Percentiles rank a stretch among this genome's conserved stretches.
phyloP scores from a whole-genome alignment of 768 basidiomycete species.

The Chalciporus pseudorubinellus region DNA sequence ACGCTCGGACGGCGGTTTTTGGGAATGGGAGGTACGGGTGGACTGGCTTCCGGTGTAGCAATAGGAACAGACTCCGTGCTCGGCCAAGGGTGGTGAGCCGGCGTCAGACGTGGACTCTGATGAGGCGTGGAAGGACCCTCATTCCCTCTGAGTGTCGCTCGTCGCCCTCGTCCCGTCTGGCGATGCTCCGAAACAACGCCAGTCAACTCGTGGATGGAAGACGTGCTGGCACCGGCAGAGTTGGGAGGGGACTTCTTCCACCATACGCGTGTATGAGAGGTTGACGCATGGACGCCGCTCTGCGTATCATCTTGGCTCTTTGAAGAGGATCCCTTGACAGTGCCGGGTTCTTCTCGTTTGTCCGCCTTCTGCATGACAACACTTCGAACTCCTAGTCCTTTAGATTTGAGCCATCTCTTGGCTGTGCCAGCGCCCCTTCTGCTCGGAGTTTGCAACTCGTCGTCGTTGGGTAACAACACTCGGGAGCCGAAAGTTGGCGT shows the following conservation, averaged over 20 bases:
- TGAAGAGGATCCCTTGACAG: not conserved
- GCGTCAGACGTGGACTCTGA: conserved; percentile 16
- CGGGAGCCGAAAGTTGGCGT: conserved; percentile 64
- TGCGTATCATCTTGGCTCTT: conserved; percentile 7
- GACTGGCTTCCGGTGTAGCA: conserved; percentile 6
- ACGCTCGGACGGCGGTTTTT: conserved; percentile 25
- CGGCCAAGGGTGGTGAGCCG: conserved; percentile 18
- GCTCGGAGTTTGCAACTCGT: conserved; percentile 21
- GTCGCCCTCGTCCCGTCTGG: conserved; percentile 4
- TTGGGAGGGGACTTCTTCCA: conserved; percentile 25
- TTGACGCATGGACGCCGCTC: conserved; percentile 2
- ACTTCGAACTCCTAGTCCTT: conserved; percentile 26
- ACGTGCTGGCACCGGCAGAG: conserved; percentile 10
- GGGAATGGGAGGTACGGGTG: not conserved
- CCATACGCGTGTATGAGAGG: conserved; percentile 28
- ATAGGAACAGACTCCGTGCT: conserved; percentile 20
- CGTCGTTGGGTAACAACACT: conserved; percentile 25
- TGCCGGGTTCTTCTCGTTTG: conserved; percentile 17
- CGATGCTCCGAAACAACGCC: conserved; percentile 3
- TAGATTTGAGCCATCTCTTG: conserved; percentile 30
- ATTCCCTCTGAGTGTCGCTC: conserved; percentile 7
- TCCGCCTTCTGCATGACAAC: conserved; percentile 23
- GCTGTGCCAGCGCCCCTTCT: conserved; percentile 14
- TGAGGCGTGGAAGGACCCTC: conserved; percentile 18
- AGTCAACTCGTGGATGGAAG: conserved; percentile 11